These are phyloP conservation scores for Paraconiothyrium brasiliense DNA, from an alignment of 2,329 filamentous ascomycete genomes.

Conservation along the genomic window DNA sequence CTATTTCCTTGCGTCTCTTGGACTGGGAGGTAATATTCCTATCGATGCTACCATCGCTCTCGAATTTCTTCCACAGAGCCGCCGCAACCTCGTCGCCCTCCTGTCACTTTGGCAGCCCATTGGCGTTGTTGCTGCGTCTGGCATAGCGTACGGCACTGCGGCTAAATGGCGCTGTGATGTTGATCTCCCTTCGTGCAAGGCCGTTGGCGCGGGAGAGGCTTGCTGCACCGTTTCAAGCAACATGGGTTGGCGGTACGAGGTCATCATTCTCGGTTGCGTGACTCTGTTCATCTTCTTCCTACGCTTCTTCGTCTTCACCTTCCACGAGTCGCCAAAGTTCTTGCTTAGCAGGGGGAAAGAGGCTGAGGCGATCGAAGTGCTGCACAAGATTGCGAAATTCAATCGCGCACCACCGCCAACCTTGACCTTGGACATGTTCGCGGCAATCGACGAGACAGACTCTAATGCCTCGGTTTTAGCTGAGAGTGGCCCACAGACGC, in stretches of 20 bases:
- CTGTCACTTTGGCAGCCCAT: constrained; percentile 45
- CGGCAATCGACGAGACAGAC: constrained; percentile 32
- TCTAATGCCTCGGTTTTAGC: constrained; percentile 6
- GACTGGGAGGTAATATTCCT: constrained; percentile 72
- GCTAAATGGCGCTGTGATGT: constrained; percentile 42
- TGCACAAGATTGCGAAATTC: constrained; percentile 41
- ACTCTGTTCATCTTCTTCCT: constrained; percentile 39
- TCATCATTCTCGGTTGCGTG: constrained; percentile 39
- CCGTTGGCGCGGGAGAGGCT: constrained; percentile 25
- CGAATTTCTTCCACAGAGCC: constrained; percentile 74
- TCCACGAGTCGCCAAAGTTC: constrained; percentile 43
- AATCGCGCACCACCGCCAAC: constrained; percentile 35
- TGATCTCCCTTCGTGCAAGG: constrained; percentile 28
- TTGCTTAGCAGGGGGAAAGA: constrained; percentile 36
- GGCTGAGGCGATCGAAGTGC: constrained; percentile 37
- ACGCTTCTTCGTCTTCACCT: constrained; percentile 40
- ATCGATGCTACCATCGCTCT: constrained; percentile 84
- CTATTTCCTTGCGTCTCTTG: constrained; percentile 51
- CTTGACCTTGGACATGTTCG: constrained; percentile 38
- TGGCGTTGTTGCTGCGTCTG: constrained; percentile 38
- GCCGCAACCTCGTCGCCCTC: constrained; percentile 39
- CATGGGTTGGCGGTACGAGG: constrained; percentile 44
- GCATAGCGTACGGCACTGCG: constrained; percentile 38
- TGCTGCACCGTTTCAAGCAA: constrained; percentile 36
- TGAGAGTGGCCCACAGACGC: constrained; percentile 14